Evolutionary conservation across 352 stramenopile species (phyloP).

Genomic region (Phytopythium sindhum): DNA sequence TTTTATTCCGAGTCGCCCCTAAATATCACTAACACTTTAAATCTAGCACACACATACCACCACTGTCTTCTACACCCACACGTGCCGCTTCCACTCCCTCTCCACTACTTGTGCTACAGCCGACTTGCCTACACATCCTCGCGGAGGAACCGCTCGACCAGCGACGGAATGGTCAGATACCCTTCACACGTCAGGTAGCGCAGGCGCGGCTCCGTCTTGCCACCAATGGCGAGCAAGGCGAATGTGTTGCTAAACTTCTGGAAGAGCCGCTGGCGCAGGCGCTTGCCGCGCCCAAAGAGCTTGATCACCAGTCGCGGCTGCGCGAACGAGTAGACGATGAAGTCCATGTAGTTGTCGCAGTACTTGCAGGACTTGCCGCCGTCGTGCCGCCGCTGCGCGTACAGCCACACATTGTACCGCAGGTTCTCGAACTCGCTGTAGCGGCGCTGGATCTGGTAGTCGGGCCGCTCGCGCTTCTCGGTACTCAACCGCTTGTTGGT

Average conservation of each 20-base stretch:
- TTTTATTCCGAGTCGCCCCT: not conserved
- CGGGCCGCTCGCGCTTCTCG: slow-evolving; percentile 12
- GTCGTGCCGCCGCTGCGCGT: slow-evolving; percentile 19
- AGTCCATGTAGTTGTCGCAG: slow-evolving; percentile 35
- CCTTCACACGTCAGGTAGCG: slow-evolving; percentile 24
- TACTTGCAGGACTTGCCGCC: slow-evolving; percentile 20
- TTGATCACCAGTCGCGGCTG: slow-evolving; percentile 34
- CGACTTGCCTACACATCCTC: slow-evolving; percentile 16
- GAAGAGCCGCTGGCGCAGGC: slow-evolving; percentile 23
- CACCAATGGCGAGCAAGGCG: slow-evolving; percentile 23
- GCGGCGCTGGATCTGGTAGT: slow-evolving; percentile 33
- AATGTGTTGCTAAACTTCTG: slow-evolving; percentile 32
- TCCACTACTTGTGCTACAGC: not conserved
- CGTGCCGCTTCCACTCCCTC: not conserved
- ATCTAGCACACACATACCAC: not conserved
- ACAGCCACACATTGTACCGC: slow-evolving; percentile 26
- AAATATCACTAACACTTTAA: not conserved
- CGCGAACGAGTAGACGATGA: slow-evolving; percentile 36
- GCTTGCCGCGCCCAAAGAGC: slow-evolving; percentile 26
- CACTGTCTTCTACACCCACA: not conserved
- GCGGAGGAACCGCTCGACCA: slow-evolving; percentile 31
- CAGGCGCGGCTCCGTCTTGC: slow-evolving; percentile 14
- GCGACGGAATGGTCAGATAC: slow-evolving; percentile 24
- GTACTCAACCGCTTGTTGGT: slow-evolving; percentile 12
- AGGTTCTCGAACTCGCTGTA: slow-evolving; percentile 29